Base-by-base conservation (phyloP, 768 basidiomycete species). In the Suillus placidus region DNA sequence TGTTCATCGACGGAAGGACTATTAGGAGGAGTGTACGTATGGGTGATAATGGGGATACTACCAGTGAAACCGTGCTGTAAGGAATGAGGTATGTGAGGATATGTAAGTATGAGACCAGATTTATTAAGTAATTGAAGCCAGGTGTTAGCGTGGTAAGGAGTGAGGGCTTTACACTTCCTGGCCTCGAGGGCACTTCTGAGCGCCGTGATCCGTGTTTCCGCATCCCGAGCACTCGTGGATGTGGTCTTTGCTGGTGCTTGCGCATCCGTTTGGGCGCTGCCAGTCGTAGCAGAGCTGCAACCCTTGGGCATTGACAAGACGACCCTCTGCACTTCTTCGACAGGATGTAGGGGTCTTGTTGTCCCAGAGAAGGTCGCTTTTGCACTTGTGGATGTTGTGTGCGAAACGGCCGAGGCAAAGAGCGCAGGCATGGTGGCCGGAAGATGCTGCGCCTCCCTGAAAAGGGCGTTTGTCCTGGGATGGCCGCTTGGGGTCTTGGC, bases 221-320 rank as follows among this genome's bases (percentile, higher is more conserved):
- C 83, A 83, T 2, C 83, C 81, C 0, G 81, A 81, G 72, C 82
- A 84, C 18, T 75, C 64, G 72, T 84, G 83, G 0, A 63, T 57
- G 35, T 68, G 42, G 51, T 45, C 43, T 5, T 45, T 45, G 43
- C 43, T 10, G 4, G 20, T 5, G 4, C 20, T 45, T 0, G 20
- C 0, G 9, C 43, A 45, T 0, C 43, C 20, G 4, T 45, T 45
- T 0, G 43, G 20, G 9, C 4, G 9, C 0, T 45, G 43, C 43
- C 43, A 45, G 20, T 45, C 43, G 2, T 45, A 45, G 20, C 43
- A 45, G 0, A 45, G 43, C 20, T 45, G 43, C 4, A 45, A 1
- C 0, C 20, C 20, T 1, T 9, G 43, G 9, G 20, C 1, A 1
- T 45, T 45, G 43, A 45, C 1, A 5, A 45, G 43, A 0, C 20